Conservation (phyloP, 139 green algal genomes). For the Yamagishiella unicocca region DNA sequence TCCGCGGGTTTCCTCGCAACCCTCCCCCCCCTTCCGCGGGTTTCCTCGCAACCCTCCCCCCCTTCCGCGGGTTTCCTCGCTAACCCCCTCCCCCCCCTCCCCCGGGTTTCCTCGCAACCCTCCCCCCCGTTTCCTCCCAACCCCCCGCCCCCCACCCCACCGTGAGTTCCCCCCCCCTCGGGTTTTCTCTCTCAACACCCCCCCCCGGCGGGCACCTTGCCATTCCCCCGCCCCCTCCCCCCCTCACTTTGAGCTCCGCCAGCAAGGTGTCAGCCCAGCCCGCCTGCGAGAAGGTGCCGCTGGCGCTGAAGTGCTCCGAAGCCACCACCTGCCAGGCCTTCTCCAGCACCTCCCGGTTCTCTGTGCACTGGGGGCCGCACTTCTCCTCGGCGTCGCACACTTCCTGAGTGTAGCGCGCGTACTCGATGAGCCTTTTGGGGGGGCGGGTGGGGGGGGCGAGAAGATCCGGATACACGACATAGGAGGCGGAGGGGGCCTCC, state of each 20-base stretch:
- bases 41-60: no score
- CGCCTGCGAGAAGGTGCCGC: conserved; percentile 63
- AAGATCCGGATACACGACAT: no score
- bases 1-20: no score
- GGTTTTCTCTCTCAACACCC: no score
- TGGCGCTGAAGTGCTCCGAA: conserved; percentile 69
- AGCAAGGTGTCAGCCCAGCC: conserved; percentile 69
- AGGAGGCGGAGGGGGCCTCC: no score
- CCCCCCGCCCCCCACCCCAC: no score
- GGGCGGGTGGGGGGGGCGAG: not conserved
- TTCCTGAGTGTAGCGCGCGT: conserved; percentile 58
- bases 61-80: no score
- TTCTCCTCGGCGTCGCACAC: conserved; percentile 25
- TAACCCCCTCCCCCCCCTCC: no score
- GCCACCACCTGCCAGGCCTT: conserved; percentile 68
- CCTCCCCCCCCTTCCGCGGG: no score
- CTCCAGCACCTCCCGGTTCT: conserved; percentile 73
- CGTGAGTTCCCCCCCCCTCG: no score
- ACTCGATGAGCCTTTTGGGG: conserved; percentile 54
- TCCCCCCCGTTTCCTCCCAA: no score
- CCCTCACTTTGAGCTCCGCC: conserved; percentile 49
- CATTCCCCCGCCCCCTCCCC: not conserved
- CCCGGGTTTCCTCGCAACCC: no score
- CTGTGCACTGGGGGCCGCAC: conserved; percentile 53
- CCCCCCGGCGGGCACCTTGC: not conserved